A percentile compares a stretch with the other conserved stretches of the same genome.
These are phyloP conservation scores for Metroxylon sagu DNA, from an alignment of 176 grass and related monocot genomes.

Conservation along the genomic window DNA sequence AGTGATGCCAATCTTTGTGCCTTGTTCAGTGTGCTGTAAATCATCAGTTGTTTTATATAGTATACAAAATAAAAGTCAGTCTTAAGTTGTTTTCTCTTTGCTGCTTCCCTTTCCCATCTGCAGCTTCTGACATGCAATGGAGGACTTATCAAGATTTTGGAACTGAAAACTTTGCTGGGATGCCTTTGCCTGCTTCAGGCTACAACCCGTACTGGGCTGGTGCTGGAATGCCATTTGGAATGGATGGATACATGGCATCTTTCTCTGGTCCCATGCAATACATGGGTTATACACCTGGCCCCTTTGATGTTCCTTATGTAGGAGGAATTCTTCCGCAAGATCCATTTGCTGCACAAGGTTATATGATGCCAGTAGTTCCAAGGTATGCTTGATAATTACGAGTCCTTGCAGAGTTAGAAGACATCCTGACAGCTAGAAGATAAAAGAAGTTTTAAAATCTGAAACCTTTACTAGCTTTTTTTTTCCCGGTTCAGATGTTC, in stretches of 20 bases:
- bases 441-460: background rate
- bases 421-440: background rate
- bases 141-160: conserved; percentile 72
- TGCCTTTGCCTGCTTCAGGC: conserved; percentile 58
- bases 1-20: no score
- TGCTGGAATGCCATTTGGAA: conserved; percentile 50
- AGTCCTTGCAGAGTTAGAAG: no score
- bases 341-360: conserved; percentile 73
- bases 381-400: conserved; percentile 35
- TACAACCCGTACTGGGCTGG: conserved; percentile 83
- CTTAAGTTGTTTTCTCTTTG: background rate
- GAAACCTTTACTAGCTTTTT: no score
- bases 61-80: background rate
- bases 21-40: no score
- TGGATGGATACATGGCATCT: conserved; percentile 68
- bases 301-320: conserved; percentile 58
- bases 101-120: conserved; percentile 11
- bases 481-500: background rate
- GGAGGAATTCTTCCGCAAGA: conserved; percentile 63
- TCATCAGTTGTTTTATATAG: no score
- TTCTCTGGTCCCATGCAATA: conserved; percentile 73
- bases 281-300: conserved; percentile 68
- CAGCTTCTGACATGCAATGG: conserved; percentile 67
- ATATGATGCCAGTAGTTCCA: conserved; percentile 80
- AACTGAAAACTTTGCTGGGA: conserved; percentile 60